Base-by-base conservation (phyloP, 768 basidiomycete genomes). In the Tylopilus intermedius region DNA sequence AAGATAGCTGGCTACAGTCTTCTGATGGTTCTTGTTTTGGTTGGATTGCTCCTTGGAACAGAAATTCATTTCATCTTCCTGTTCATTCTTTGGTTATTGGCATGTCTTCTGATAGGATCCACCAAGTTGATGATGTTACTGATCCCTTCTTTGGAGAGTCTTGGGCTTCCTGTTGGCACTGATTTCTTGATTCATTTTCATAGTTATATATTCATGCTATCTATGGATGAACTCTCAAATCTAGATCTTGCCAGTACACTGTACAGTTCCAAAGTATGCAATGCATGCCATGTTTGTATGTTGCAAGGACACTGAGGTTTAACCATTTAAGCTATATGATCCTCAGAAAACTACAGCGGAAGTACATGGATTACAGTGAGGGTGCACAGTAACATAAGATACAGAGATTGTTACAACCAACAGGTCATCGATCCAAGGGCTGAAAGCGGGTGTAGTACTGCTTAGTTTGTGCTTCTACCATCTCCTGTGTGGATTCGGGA, bases 401-500 rank as follows among this genome's bases (percentile, higher is more conserved):
- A 27, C 7, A 7, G 21, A 38, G 32, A 33, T 37, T 2, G 13
- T 41, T 21, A 48, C 41, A 47, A 45, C 35, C 33, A 40, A 26
- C 37, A 22, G 0, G 26, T 66, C 53, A 69, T 52, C 69, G 71
- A 35, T 81, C 79, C 46, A 76, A 56, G 2, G 88, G 78, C 61
- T 87, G 84, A 67, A 95, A 97, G 2, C 88, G 82, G 9, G 82
- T 82, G 67, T 95, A 95, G 62, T 84, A 87, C 39, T 83, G 80
- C 63, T 95, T 95, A 2, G 92, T 92, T 56, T 81, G 79, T 0
- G 84, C 79, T 67, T 97, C 94, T 0, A 93, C 82, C 58, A 87
- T 81, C 62, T 98, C 95, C 67, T 95, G 93, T 15, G 90, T 94
- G 14, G 93, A 91, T 69, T 97, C 95, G 0, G 94, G 90, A 8